phyloP scores from a whole-genome alignment of 768 basidiomycete species.

The Podaxis sp. region DNA sequence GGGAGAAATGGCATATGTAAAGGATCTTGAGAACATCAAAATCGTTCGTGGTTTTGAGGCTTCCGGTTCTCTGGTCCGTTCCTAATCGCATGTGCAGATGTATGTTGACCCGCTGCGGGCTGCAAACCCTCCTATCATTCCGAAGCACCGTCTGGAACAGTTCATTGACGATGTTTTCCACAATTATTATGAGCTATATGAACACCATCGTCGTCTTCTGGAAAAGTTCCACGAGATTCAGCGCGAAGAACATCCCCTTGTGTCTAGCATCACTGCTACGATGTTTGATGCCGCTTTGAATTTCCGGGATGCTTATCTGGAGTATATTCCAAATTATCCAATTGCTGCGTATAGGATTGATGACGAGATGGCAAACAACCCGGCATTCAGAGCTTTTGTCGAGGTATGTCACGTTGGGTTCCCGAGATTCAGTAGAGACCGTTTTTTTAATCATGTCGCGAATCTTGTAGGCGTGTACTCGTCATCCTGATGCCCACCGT shows the following conservation, averaged over 20 bases:
- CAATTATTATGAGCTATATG: slow-evolving; percentile 74
- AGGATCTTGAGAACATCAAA: slow-evolving; percentile 84
- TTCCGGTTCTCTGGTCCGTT: neutral
- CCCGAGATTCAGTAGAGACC: slow-evolving; percentile 16
- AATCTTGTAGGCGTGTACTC: slow-evolving; percentile 34
- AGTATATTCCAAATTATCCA: slow-evolving; percentile 91
- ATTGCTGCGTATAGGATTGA: slow-evolving; percentile 86
- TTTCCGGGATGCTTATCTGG: slow-evolving; percentile 90
- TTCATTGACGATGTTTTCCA: slow-evolving; percentile 90
- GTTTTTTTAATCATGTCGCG: neutral
- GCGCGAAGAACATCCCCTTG: slow-evolving; percentile 77
- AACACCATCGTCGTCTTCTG: slow-evolving; percentile 71
- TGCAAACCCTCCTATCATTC: slow-evolving; percentile 74
- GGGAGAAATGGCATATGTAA: slow-evolving; percentile 93
- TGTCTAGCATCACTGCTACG: slow-evolving; percentile 77
- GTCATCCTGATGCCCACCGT: slow-evolving; percentile 73
- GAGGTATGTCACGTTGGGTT: slow-evolving; percentile 48
- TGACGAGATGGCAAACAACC: slow-evolving; percentile 81
- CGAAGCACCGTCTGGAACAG: slow-evolving; percentile 59
- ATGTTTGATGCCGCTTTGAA: slow-evolving; percentile 88
- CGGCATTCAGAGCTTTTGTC: slow-evolving; percentile 75
- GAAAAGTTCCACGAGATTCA: slow-evolving; percentile 84
- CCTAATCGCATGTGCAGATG: slow-evolving; percentile 10
- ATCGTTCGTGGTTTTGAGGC: slow-evolving; percentile 41
- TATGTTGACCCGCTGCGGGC: slow-evolving; percentile 49